Conservation (phyloP, 1,284 basidiomycete genomes). For the Coniophora puteana region DNA sequence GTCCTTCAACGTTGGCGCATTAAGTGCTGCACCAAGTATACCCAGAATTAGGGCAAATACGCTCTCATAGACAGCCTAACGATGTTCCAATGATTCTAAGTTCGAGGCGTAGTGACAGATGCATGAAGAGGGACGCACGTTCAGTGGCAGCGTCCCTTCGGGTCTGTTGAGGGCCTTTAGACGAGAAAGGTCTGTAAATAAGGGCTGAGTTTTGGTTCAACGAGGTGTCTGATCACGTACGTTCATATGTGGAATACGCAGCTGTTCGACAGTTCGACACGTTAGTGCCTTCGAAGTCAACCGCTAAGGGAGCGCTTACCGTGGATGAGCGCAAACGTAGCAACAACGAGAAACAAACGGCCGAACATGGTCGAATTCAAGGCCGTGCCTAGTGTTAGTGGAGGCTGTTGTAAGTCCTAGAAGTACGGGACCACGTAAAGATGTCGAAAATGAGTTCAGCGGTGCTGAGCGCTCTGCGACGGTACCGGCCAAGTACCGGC, state of each 20-base stretch:
- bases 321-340: conserved; percentile 46
- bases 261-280: conserved; percentile 46
- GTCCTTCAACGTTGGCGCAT: conserved; percentile 68
- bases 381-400: no score
- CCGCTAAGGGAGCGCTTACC: conserved; percentile 30
- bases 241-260: conserved; percentile 59
- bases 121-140: conserved; percentile 39
- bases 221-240: conserved; percentile 34
- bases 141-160: conserved; percentile 58
- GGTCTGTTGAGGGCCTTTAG: conserved; percentile 70
- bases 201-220: conserved; percentile 9
- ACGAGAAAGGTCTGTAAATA: conserved; percentile 58
- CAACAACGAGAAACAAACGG: conserved; percentile 39
- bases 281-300: background rate
- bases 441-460: no score
- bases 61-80: conserved; percentile 71
- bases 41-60: conserved; percentile 64
- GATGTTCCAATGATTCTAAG: background rate
- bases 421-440: no score
- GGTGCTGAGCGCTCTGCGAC: no score
- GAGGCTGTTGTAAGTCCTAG: no score
- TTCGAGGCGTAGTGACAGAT: background rate
- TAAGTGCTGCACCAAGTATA: conserved; percentile 66
- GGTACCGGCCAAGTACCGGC: no score
- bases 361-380: conserved; percentile 47